Conservation (phyloP, 352 stramenopile genomes). For the Phytophthora pinifolia region DNA sequence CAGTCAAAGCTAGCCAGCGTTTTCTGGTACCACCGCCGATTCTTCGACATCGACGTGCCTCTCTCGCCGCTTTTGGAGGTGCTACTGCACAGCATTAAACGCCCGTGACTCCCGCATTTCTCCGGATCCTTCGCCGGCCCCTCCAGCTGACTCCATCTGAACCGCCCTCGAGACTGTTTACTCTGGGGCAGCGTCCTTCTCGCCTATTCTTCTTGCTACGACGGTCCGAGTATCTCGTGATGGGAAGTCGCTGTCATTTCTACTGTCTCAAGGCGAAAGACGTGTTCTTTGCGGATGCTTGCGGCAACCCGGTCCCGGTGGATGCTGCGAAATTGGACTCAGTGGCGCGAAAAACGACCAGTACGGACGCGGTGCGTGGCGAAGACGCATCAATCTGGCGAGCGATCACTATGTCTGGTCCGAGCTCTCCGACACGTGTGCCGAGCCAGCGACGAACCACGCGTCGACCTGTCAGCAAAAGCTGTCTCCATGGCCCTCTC, state of each 20-base stretch:
- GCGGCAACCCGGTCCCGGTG: too few relatives aligned
- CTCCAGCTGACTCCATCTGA: slow-evolving; percentile 3
- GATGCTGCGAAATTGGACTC: background rate
- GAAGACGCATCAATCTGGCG: slow-evolving; percentile 1
- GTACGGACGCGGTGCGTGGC: background rate
- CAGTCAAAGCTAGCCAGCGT: slow-evolving; percentile 16
- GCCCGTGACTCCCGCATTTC: slow-evolving; percentile 20
- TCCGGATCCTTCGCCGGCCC: background rate
- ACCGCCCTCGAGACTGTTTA: background rate
- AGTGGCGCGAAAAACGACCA: slow-evolving; percentile 3
- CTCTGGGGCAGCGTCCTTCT: slow-evolving; percentile 22
- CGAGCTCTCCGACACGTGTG: too few relatives aligned
- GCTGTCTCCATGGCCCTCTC: too few relatives aligned
- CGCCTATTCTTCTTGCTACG: slow-evolving; percentile 26
- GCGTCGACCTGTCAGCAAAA: too few relatives aligned
- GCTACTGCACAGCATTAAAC: slow-evolving; percentile 19
- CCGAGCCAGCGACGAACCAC: too few relatives aligned
- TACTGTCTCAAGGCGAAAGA: slow-evolving; percentile 17
- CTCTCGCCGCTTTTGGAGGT: background rate
- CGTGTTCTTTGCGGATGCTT: slow-evolving; percentile 11
- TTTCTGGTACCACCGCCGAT: slow-evolving; percentile 19
- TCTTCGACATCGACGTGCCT: background rate
- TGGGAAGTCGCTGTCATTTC: background rate
- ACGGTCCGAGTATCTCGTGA: slow-evolving; percentile 17
- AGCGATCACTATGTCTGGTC: too few relatives aligned